These are phyloP conservation scores for Raphanus hybrid DNA, from an alignment of 441 rosid species.

Conservation along the genomic window DNA sequence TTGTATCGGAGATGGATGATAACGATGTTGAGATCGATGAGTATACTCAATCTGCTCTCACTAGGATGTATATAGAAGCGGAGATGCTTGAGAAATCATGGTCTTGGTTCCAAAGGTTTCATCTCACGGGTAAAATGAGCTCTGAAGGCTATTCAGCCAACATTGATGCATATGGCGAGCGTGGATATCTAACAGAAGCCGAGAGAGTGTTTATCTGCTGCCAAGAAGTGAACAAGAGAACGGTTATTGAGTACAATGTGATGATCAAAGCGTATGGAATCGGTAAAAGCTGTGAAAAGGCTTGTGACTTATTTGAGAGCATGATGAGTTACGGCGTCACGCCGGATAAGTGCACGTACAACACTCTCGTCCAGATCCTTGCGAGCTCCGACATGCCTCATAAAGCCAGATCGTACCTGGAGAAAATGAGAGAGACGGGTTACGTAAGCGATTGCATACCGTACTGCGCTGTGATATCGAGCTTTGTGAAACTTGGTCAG, in stretches of 20 bases:
- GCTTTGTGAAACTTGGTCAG: constrained; percentile 73
- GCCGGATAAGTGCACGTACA: constrained; percentile 76
- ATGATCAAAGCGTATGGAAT: constrained; percentile 90
- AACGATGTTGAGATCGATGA: constrained; percentile 75
- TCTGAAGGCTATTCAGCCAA: constrained; percentile 89
- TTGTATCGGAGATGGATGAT: constrained; percentile 70
- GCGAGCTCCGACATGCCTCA: constrained; percentile 67
- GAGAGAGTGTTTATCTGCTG: constrained; percentile 67
- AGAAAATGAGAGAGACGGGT: constrained; percentile 72
- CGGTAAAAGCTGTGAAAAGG: constrained; percentile 59
- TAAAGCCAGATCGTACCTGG: constrained; percentile 58
- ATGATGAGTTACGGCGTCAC: constrained; percentile 66
- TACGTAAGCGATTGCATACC: constrained; percentile 75
- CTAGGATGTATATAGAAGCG: constrained; percentile 83
- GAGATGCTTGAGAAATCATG: constrained; percentile 83
- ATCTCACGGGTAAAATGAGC: constrained; percentile 68
- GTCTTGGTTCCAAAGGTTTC: constrained; percentile 87
- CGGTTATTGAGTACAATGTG: constrained; percentile 76
- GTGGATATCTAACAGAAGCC: constrained; percentile 65
- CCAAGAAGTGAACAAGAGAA: constrained; percentile 56
- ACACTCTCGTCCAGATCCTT: constrained; percentile 70
- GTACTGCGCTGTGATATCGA: constrained; percentile 78
- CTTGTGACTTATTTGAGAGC: constrained; percentile 71
- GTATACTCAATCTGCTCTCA: constrained; percentile 85
- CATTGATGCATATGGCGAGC: constrained; percentile 86